Conservation (phyloP, 768 basidiomycete genomes). For the Boletus coccyginus region DNA sequence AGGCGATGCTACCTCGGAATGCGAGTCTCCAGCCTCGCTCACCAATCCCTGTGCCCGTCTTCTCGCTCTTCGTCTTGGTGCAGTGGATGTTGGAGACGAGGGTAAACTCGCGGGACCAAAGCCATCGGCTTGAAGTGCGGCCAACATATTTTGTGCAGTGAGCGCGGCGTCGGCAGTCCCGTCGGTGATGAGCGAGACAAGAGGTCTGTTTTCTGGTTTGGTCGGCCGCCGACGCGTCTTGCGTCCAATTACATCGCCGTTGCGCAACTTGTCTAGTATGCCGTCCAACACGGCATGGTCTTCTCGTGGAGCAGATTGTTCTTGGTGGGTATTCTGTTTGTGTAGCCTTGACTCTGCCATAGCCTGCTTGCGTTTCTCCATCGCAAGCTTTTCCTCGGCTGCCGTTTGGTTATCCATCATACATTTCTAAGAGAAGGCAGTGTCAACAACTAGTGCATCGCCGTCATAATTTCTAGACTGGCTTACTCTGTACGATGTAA, state of each 20-base stretch:
- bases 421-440: conserved; percentile 64
- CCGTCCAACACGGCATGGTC: conserved; percentile 63
- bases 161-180: conserved; percentile 43
- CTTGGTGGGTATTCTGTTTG: conserved; percentile 49
- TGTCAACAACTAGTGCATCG: conserved; percentile 2
- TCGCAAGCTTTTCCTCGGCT: conserved; percentile 65
- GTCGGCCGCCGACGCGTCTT: conserved; percentile 49
- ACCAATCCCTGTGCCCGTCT: conserved; percentile 35
- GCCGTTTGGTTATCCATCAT: conserved; percentile 72
- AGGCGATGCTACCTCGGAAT: conserved; percentile 26
- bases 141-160: conserved; percentile 73
- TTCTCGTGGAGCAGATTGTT: conserved; percentile 43
- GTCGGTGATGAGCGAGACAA: conserved; percentile 17
- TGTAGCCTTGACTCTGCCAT: conserved; percentile 60
- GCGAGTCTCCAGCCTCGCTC: conserved; percentile 33
- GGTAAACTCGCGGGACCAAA: conserved; percentile 47
- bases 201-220: conserved; percentile 34
- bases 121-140: conserved; percentile 67
- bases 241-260: conserved; percentile 62
- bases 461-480: neutral
- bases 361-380: conserved; percentile 67
- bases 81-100: conserved; percentile 44
- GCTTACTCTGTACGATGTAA: conserved; percentile 84
- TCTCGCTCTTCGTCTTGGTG: conserved; percentile 28
- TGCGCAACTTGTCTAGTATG: conserved; percentile 67